phyloP scores from a whole-genome alignment of 129 eudicot species.

The Lactuca sativa region DNA sequence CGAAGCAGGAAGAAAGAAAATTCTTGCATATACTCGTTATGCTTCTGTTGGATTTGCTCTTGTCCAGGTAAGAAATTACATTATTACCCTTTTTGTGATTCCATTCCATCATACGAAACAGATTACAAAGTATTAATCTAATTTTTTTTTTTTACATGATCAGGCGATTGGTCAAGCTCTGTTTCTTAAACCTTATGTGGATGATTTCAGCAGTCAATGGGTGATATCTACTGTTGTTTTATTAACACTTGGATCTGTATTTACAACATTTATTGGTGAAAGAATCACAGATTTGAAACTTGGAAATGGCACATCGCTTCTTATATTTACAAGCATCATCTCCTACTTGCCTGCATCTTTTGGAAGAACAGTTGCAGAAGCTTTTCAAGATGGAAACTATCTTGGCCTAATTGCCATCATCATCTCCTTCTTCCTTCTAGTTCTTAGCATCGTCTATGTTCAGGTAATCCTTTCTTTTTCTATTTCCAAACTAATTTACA shows the following conservation, averaged over 20 bases:
- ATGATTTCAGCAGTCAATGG: conserved; percentile 95
- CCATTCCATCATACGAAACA: background rate
- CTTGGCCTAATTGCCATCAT: conserved; percentile 68
- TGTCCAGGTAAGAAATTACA: conserved; percentile 63
- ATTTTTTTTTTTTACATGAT: background rate
- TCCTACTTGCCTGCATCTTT: conserved; percentile 97
- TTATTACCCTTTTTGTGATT: too few relatives aligned
- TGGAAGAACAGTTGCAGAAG: conserved; percentile 92
- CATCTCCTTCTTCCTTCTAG: conserved; percentile 73
- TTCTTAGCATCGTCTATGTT: conserved; percentile 95
- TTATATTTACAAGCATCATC: conserved; percentile 94
- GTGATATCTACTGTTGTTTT: conserved; percentile 74
- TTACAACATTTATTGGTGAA: conserved; percentile 91
- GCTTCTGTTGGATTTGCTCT: conserved; percentile 99
- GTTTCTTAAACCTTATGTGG: conserved; percentile 86
- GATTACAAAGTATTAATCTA: background rate
- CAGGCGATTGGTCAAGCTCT: conserved; percentile 99
- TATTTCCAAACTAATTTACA: background rate
- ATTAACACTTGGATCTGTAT: conserved; percentile 82
- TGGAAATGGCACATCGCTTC: conserved; percentile 95
- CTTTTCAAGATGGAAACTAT: conserved; percentile 89
- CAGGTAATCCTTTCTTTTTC: conserved; percentile 49
- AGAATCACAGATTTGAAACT: conserved; percentile 90
- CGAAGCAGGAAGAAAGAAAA: conserved; percentile 93
- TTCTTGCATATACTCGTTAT: conserved; percentile 91